These are phyloP conservation scores for Aspergillus sp. DNA, from an alignment of 2,329 filamentous ascomycete species.

Conservation along the genomic window DNA sequence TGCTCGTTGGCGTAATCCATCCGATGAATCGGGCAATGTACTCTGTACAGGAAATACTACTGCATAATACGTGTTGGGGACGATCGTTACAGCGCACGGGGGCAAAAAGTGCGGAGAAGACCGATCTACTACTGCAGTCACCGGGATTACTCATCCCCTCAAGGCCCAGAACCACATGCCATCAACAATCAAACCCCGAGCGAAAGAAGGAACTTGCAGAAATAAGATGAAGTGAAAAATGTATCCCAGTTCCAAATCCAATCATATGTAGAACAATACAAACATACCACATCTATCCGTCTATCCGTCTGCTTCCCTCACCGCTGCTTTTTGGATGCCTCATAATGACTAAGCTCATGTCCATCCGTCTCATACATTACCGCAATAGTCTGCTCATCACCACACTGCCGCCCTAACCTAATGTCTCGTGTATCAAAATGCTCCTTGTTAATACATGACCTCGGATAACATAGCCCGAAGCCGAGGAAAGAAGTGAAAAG, in stretches of 20 bases:
- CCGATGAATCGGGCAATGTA: too few relatives aligned
- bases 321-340: conserved; percentile 7
- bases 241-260: not conserved
- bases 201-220: not conserved
- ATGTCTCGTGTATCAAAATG: conserved; percentile 7
- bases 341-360: not conserved
- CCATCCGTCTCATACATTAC: conserved; percentile 1
- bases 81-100: too few relatives aligned
- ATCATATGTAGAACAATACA: conserved; percentile 1
- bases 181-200: not conserved
- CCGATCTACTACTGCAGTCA: not conserved
- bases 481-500: conserved; percentile 1
- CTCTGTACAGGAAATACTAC: too few relatives aligned
- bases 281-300: conserved; percentile 3
- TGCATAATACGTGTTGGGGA: too few relatives aligned
- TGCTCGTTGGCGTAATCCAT: too few relatives aligned
- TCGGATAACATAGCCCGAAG: conserved; percentile 2
- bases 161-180: not conserved
- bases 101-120: not conserved
- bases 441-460: conserved; percentile 20
- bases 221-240: not conserved
- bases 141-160: not conserved
- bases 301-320: conserved; percentile 13
- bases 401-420: not conserved
- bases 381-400: not conserved